A percentile compares a stretch with the other conserved stretches of the same genome.
These are phyloP conservation scores for Chrysochromulina parva DNA, from an alignment of 78 protist species.

Conservation along the genomic window DNA sequence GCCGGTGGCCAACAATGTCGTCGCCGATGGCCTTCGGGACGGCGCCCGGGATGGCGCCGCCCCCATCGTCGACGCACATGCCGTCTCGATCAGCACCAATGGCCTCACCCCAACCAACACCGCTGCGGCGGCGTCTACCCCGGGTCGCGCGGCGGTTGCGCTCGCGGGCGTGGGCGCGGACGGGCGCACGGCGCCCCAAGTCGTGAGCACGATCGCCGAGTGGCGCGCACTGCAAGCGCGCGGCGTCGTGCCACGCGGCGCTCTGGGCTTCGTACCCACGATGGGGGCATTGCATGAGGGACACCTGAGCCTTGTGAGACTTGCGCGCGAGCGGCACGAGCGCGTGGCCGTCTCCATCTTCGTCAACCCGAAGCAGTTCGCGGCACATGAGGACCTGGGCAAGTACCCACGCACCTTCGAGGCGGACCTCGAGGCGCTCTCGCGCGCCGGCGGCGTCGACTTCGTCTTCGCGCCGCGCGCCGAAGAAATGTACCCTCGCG, in stretches of 20 bases:
- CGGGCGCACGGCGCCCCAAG: neutral
- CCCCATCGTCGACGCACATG: no score
- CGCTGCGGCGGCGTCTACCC: no score
- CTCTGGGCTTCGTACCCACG: conserved; percentile 77
- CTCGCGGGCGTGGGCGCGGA: no score
- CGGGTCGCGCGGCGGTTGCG: no score
- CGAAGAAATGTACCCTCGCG: conserved; percentile 64
- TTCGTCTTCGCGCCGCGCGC: conserved; percentile 61
- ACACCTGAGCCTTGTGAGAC: conserved; percentile 65
- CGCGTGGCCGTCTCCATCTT: conserved; percentile 66
- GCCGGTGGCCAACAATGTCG: no score
- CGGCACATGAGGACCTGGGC: conserved; percentile 63
- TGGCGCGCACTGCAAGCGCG: neutral
- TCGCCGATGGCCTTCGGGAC: no score
- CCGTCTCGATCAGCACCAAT: no score
- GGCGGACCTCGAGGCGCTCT: conserved; percentile 50
- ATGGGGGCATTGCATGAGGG: conserved; percentile 84
- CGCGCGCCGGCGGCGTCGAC: conserved; percentile 48
- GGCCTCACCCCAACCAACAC: no score
- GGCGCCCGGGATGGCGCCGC: no score
- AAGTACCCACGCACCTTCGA: conserved; percentile 57
- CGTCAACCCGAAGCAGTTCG: conserved; percentile 83
- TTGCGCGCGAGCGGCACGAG: conserved; percentile 1
- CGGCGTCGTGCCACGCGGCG: no score
- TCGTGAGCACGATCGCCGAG: neutral